phyloP scores from a whole-genome alignment of 2,329 filamentous ascomycete genomes.

The Nemania sp. region DNA sequence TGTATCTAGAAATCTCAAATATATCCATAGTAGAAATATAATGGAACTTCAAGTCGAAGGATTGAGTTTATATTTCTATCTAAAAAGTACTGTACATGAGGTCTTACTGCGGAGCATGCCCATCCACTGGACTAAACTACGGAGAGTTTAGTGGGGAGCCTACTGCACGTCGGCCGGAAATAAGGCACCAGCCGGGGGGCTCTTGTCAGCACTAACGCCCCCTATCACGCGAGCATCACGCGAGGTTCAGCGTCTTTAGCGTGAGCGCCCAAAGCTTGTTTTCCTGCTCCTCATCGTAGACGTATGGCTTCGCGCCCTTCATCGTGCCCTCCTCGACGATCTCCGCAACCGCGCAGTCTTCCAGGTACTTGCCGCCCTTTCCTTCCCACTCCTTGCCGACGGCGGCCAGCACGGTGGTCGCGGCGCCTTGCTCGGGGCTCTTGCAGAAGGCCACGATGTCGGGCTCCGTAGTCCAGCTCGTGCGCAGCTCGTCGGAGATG shows the following conservation, averaged over 20 bases:
- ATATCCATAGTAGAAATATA: too few species aligned
- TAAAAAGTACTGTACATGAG: too few species aligned
- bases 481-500: conserved; percentile 5
- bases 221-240: too few species aligned
- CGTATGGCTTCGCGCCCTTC: conserved; percentile 11
- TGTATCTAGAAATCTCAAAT: too few species aligned
- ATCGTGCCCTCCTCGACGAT: conserved; percentile 5
- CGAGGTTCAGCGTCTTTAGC: conserved; percentile 7
- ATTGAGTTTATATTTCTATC: too few species aligned
- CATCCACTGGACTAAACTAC: too few species aligned
- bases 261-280: conserved; percentile 20
- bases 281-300: conserved; percentile 16
- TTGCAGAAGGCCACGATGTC: conserved; percentile 6
- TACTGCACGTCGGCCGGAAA: not conserved
- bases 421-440: conserved; percentile 46
- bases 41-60: too few species aligned
- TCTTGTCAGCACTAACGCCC: not conserved
- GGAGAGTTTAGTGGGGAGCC: not conserved
- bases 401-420: conserved; percentile 45
- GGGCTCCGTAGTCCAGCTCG: not conserved
- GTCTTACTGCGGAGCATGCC: too few species aligned
- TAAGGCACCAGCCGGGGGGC: too few species aligned
- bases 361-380: conserved; percentile 22
- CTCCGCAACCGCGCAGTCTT: conserved; percentile 11
- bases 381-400: conserved; percentile 40